phyloP scores from a whole-genome alignment of 192 early-diverging fungal genomes.

The Coemansia sp. region DNA sequence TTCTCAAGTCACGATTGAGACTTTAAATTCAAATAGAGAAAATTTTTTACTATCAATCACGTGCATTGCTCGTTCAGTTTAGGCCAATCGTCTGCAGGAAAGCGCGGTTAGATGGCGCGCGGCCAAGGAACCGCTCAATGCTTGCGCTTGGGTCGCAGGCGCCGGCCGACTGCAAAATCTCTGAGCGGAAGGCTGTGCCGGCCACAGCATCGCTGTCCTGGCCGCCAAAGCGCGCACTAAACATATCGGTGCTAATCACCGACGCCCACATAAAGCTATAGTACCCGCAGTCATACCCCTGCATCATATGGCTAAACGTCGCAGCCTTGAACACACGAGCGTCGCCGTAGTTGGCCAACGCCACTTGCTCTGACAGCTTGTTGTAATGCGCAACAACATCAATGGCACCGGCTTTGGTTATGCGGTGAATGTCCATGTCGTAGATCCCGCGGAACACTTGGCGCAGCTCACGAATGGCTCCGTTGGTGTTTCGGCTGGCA shows the following conservation, averaged over 20 bases:
- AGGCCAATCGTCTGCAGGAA: conserved; percentile 67
- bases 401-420: conserved; percentile 29
- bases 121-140: conserved; percentile 69
- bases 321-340: conserved; percentile 41
- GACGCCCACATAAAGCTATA: conserved; percentile 76
- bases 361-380: conserved; percentile 24
- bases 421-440: conserved; percentile 70
- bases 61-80: not conserved
- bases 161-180: conserved; percentile 21
- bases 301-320: conserved; percentile 64
- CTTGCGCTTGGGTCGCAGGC: conserved; percentile 65
- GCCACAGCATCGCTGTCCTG: conserved; percentile 23
- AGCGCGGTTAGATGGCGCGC: conserved; percentile 68
- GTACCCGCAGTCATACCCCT: conserved; percentile 69
- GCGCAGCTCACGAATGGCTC: conserved; percentile 62
- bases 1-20: not conserved
- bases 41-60: conserved; percentile 5
- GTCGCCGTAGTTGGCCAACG: conserved; percentile 18
- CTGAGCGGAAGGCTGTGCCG: conserved; percentile 10
- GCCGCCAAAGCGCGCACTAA: conserved; percentile 61
- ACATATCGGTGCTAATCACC: conserved; percentile 80
- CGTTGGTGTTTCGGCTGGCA: conserved; percentile 61
- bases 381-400: conserved; percentile 36
- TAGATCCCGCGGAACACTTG: conserved; percentile 69
- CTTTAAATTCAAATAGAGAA: not conserved